Conservation (phyloP, 2,329 filamentous ascomycete species). For the Stagonosporopsis tanaceti region DNA sequence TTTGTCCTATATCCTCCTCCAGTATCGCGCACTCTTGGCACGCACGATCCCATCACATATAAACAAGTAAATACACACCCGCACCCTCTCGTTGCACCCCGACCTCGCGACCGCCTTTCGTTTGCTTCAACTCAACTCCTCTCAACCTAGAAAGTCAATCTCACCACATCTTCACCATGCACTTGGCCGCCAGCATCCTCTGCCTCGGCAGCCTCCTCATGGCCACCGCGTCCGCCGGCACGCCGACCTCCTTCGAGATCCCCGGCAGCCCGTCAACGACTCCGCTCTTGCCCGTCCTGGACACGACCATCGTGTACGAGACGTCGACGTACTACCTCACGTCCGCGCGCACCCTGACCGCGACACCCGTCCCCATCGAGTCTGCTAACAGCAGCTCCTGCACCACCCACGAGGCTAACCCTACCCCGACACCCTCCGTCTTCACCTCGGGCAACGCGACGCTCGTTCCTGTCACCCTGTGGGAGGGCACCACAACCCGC, state of each 20-base stretch:
- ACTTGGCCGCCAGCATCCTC: background rate
- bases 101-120: background rate
- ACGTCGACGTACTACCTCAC: slow-evolving; percentile 10
- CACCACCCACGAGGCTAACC: background rate
- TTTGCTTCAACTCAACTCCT: background rate
- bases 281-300: background rate
- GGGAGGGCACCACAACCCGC: slow-evolving; percentile 7
- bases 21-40: slow-evolving; percentile 14
- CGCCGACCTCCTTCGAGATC: background rate
- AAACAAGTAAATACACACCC: background rate
- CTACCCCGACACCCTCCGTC: background rate
- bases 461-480: slow-evolving; percentile 10
- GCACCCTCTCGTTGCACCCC: background rate
- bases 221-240: slow-evolving; percentile 5
- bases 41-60: slow-evolving; percentile 4
- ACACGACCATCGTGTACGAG: slow-evolving; percentile 12
- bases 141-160: background rate
- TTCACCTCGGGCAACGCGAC: background rate
- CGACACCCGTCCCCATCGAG: background rate
- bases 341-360: background rate
- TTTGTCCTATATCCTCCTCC: slow-evolving; percentile 8
- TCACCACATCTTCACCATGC: slow-evolving; percentile 3
- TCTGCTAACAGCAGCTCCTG: slow-evolving; percentile 3
- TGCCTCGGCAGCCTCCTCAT: slow-evolving; percentile 12
- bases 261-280: background rate